Evolutionary conservation across 208 protist species (phyloP), one percentile per base, ranked within the genome.

Genomic region (Trypanosoma congolense): DNA sequence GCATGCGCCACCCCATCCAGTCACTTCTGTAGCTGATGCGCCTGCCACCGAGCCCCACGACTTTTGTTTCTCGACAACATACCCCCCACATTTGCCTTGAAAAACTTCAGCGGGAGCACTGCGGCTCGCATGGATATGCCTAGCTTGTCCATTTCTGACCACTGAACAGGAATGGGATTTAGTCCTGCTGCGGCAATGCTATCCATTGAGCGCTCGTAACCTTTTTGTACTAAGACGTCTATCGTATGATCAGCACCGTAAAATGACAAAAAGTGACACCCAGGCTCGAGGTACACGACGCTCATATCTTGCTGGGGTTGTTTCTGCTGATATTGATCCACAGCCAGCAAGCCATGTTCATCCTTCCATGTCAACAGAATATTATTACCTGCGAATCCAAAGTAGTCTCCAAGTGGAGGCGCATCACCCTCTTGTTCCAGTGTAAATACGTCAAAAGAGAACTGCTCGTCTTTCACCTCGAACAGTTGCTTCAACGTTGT

Each of bases 61-160:
- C 50, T 53, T 50, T 77, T 75, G 36, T 67, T 73, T 30, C 66
- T 69, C 26, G 75, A 69, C 36, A 93, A 59, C 61, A 90, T 54
- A 18, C 87, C 83, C 28, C 67, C 68, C 1, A 63, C 56, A 31
- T 72, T 76, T 21, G 77, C 64, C 47, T 87, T 62, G 19, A 96
- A 64, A 49, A 96, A 96, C 51, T 91, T 92, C 12, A 96, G 58
- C 43, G 79, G 73, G 41, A 96, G 59, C 38, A 93, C 86, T 8
- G 86, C 78, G 14, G 83, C 57, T 16, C 89, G 77, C 83, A 96
- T 96, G 9, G 89, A 96, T 31, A 96, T 79, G 25, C 89, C 89
- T 19, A 96, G 69, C 59, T 96, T 96, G 44, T 93, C 86, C 83
- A 96, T 90, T 62, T 96, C 89, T 18, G 89, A 93, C 86, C 89